These are phyloP conservation scores for Neofusicoccum kwambonambiense DNA, from an alignment of 2,329 filamentous ascomycete genomes.

Conservation along the genomic window DNA sequence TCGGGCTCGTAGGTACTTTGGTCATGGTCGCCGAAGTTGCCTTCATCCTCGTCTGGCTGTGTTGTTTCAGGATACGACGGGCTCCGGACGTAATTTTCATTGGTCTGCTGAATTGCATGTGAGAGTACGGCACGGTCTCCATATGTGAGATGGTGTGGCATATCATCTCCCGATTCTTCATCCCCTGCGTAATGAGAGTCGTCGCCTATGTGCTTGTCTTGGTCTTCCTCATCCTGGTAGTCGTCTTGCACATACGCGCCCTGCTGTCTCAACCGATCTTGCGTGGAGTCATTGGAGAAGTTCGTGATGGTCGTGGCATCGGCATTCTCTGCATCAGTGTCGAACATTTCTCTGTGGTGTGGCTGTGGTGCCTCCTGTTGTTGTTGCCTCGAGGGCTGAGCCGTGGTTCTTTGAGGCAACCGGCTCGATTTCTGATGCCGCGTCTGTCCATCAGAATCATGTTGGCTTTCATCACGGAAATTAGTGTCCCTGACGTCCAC, in stretches of 20 bases:
- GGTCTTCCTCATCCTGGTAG: not conserved
- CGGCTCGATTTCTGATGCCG: not conserved
- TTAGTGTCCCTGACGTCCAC: not conserved
- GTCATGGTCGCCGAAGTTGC: not conserved
- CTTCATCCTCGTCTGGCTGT: not conserved
- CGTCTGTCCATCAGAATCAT: not conserved
- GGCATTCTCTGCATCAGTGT: constrained; percentile 12
- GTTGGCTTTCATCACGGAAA: not conserved
- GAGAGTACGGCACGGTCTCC: not conserved
- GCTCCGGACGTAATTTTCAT: not conserved
- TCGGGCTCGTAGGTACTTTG: not conserved
- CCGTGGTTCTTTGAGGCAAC: not conserved
- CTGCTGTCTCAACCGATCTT: not conserved
- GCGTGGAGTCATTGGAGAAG: not conserved
- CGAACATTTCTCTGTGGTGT: not conserved
- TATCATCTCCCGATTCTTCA: not conserved
- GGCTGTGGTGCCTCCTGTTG: not conserved
- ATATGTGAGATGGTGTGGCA: not conserved
- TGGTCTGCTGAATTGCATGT: not conserved
- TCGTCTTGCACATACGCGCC: not conserved
- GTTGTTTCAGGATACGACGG: not conserved
- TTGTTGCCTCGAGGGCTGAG: not conserved
- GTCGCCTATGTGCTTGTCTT: not conserved
- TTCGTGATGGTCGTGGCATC: constrained; percentile 3
- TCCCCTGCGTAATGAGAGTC: not conserved